Evolutionary conservation across 768 basidiomycete genomes (phyloP).

Genomic region (Cyclocybe aegerita): DNA sequence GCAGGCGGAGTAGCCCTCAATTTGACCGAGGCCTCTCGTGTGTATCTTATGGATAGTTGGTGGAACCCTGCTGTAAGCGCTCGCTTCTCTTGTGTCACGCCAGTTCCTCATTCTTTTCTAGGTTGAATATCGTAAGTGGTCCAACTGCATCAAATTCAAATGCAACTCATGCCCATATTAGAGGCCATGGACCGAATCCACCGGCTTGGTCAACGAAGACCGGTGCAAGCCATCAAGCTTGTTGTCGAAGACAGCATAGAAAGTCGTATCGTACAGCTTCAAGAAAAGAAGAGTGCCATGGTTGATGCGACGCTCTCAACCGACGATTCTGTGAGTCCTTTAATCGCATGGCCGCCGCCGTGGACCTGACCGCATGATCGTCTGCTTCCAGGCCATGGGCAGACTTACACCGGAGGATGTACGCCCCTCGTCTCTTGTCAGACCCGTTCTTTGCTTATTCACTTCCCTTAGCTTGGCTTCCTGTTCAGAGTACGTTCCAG

Average conservation of each 20-base stretch:
- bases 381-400: slow-evolving; percentile 73
- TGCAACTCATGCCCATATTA: slow-evolving; percentile 26
- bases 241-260: slow-evolving; percentile 97
- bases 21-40: slow-evolving; percentile 87
- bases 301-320: slow-evolving; percentile 82
- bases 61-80: slow-evolving; percentile 91
- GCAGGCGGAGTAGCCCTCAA: slow-evolving; percentile 94
- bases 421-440: slow-evolving; percentile 20
- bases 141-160: background rate
- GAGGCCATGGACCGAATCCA: slow-evolving; percentile 98
- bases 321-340: slow-evolving; percentile 65
- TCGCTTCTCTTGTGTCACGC: background rate
- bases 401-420: slow-evolving; percentile 86
- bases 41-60: slow-evolving; percentile 97
- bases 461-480: slow-evolving; percentile 45
- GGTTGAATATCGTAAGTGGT: slow-evolving; percentile 76
- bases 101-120: slow-evolving; percentile 17
- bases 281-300: slow-evolving; percentile 98
- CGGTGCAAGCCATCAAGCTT: slow-evolving; percentile 90
- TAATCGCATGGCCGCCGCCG: background rate
- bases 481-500: slow-evolving; percentile 49
- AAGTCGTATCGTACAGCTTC: slow-evolving; percentile 81
- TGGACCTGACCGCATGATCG: slow-evolving; percentile 1
- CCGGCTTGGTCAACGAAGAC: slow-evolving; percentile 91
- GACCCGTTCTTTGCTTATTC: slow-evolving; percentile 2